Base-by-base conservation (phyloP, 2,329 filamentous ascomycete species). In the Leptosphaerulina australis region DNA sequence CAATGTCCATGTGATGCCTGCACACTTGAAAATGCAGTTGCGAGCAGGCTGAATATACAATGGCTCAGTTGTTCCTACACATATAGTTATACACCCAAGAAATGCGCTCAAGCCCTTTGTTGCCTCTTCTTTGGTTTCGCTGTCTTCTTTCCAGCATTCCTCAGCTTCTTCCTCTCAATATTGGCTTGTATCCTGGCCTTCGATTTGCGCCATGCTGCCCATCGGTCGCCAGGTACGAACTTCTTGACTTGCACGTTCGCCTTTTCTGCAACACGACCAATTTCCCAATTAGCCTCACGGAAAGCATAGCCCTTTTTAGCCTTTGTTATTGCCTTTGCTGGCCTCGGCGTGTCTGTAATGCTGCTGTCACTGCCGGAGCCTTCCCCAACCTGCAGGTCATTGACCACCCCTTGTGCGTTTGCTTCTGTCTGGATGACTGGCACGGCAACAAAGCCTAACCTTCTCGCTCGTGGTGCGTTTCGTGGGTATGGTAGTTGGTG, bases 401-500 rank as follows among this genome's bases (percentile, higher is more conserved):
- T 49, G 38, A 62, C 58, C 59, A 62, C 55, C 10, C 55, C 38
- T 17, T 58, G 53, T 12, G 53, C 59, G 17, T 62, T 60, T 1
- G 49, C 56, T 7, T 56, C 46, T 11, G 69, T 58, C 55, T 69
- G 68, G 12, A 67, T 62, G 11, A 50, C 43, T 2, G 50, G 50
- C 15, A 81, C 77, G 22, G 80, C 83, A 4, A 86, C 78, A 82
- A 95, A 88, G 63, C 88, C 88, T 53, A 99, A 80, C 43, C 85
- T 83, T 60, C 94, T 83, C 65, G 86, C 83, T 47, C 90, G 84
- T 55, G 88, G 84, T 3, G 88, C 87, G 69, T 93, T 88, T 20
- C 75, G 76, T 0, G 90, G 87, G 67, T 88, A 85, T 0, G 94
- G 94, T 1, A 99, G 83, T 24, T 80, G 84, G 65, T 95, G 90